A percentile compares a stretch with the other conserved stretches of the same genome.
Conservation (phyloP, 768 basidiomycete genomes). For the Filobasidium wieringae region DNA sequence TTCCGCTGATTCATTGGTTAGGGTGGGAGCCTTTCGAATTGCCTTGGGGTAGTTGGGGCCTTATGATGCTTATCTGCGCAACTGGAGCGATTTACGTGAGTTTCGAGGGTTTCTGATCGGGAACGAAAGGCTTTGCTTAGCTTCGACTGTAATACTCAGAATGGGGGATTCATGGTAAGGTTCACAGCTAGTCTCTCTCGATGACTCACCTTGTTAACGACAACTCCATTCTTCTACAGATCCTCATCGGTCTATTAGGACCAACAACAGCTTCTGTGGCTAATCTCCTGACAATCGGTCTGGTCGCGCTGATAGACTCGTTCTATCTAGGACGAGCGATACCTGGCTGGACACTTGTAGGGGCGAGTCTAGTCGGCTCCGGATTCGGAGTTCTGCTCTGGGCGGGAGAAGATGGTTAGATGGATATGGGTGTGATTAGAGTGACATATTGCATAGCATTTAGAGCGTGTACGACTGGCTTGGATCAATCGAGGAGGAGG, state of each 20-base stretch:
- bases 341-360: constrained; percentile 60
- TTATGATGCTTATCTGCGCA: constrained; percentile 57
- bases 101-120: background rate
- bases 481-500: too few relatives aligned
- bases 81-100: constrained; percentile 54
- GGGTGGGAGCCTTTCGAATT: constrained; percentile 56
- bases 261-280: constrained; percentile 80
- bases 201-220: background rate
- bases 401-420: constrained; percentile 37
- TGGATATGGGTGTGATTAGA: too few relatives aligned
- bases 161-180: constrained; percentile 72
- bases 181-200: background rate
- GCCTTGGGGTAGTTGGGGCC: constrained; percentile 47
- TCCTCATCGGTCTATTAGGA: constrained; percentile 73
- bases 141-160: constrained; percentile 29
- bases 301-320: constrained; percentile 69
- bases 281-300: constrained; percentile 83
- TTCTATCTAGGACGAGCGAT: constrained; percentile 55
- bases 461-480: too few relatives aligned
- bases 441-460: too few relatives aligned
- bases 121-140: background rate
- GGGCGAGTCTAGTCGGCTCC: constrained; percentile 63
- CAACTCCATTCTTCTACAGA: constrained; percentile 41
- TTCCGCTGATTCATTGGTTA: constrained; percentile 59
- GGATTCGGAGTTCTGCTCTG: constrained; percentile 63